Evolutionary conservation across 2,329 filamentous ascomycete genomes (phyloP), one percentile per base, ranked within the genome.

Genomic region (Pyrenophora graminea): DNA sequence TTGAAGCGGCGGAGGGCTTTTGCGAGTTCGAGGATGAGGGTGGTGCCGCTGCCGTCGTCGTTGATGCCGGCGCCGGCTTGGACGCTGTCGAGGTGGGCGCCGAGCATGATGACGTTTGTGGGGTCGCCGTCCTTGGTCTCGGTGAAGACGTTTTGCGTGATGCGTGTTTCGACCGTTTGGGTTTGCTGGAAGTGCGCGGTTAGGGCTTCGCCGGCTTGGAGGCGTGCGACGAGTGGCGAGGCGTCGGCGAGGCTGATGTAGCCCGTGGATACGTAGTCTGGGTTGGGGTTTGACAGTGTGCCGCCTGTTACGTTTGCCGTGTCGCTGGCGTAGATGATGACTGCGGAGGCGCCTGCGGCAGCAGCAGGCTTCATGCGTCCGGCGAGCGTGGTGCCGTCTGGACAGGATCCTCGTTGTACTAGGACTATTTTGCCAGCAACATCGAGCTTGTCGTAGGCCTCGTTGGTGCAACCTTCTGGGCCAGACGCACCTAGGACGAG

Each of bases 111-210:
- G 37, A 73, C 64, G 43, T 73, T 73, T 44, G 64, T 60, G 25
- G 66, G 65, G 46, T 75, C 69, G 8, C 73, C 73, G 10, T 64
- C 64, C n/a, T 63, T 70, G 9, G 72, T 74, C 49, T 74, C 68
- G 7, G 72, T 72, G 53, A 76, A 68, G 39, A 76, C 65, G 39
- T 76, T 75, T 30, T 72, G 73, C 56, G 81, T 83, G 4, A 77
- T 79, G 13, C 77, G 73, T 52, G 79, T 79, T 55, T 82, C 77
- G 23, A 79, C 64, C 40, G 73, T 63, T 56, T 78, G 76, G 1
- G 74, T 77, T 45, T 77, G 75, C 55, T 77, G 74, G 59, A 78
- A 78, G 51, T 72, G 69, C 6, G 75, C 74, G 32, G 65, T 56
- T 6, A 78, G 46, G 6, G 58, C 56, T 51, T 79, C 76, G 0